Conservation (phyloP, 306 rosid genomes). For the Mimosa pudica region DNA sequence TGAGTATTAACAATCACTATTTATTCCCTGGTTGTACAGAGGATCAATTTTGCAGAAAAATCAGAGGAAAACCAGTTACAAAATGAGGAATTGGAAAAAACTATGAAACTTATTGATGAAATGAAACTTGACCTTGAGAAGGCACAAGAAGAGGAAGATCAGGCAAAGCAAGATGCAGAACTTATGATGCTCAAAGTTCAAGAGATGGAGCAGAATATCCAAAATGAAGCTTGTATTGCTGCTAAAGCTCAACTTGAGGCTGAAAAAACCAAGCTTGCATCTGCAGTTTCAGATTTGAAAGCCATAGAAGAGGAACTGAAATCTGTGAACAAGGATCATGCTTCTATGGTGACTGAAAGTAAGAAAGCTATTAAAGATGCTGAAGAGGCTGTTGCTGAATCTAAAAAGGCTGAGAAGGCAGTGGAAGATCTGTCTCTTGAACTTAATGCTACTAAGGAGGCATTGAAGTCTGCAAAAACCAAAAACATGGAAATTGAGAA, state of each 20-base stretch:
- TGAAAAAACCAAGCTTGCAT: constrained; percentile 56
- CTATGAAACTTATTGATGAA: constrained; percentile 46
- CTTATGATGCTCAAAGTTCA: constrained; percentile 63
- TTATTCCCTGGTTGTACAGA: constrained; percentile 2
- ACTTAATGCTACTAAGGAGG: constrained; percentile 59
- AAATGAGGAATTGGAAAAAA: constrained; percentile 54
- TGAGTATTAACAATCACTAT: neutral
- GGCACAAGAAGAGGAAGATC: constrained; percentile 64
- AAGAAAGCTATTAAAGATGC: constrained; percentile 55
- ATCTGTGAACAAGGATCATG: constrained; percentile 52
- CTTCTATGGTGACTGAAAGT: constrained; percentile 56
- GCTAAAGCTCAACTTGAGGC: constrained; percentile 78
- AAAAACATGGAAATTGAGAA: neutral
- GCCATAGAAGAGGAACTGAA: constrained; percentile 62
- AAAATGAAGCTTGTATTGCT: constrained; percentile 63
- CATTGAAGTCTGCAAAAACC: constrained; percentile 42
- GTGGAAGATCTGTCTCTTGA: constrained; percentile 66
- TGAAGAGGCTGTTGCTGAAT: constrained; percentile 37
- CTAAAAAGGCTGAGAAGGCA: constrained; percentile 61
- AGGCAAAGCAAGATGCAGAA: constrained; percentile 69
- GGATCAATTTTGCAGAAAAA: neutral
- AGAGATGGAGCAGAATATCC: constrained; percentile 77
- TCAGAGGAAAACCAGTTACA: neutral
- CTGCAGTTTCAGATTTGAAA: constrained; percentile 61
- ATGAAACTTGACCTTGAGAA: constrained; percentile 50